These are phyloP conservation scores for Metarhizium anisopliae DNA, from an alignment of 2,329 filamentous ascomycete species.

Conservation along the genomic window DNA sequence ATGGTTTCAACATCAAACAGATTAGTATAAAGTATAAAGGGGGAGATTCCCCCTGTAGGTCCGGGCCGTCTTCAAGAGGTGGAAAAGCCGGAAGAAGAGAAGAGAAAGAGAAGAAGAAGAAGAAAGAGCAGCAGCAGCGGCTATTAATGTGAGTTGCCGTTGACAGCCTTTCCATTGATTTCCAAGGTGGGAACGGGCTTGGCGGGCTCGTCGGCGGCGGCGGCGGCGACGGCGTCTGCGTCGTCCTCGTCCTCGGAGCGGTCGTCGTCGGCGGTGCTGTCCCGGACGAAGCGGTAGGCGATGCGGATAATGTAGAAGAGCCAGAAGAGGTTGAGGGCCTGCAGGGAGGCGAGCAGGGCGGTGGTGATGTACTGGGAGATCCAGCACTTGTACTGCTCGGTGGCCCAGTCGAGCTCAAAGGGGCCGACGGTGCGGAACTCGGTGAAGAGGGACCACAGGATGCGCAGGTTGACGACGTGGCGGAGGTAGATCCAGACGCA, in stretches of 20 bases:
- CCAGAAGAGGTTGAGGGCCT: constrained; percentile 76
- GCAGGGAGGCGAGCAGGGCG: constrained; percentile 54
- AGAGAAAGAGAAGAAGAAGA: background rate
- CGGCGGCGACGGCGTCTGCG: constrained; percentile 37
- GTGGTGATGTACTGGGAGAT: constrained; percentile 61
- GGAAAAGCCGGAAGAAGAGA: background rate
- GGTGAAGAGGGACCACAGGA: constrained; percentile 66
- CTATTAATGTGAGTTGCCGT: constrained; percentile 6
- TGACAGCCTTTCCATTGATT: constrained; percentile 13
- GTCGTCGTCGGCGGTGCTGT: constrained; percentile 57
- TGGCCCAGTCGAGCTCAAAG: constrained; percentile 68
- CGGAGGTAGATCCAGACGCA: constrained; percentile 81
- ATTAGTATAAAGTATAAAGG: background rate
- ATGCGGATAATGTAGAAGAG: constrained; percentile 69
- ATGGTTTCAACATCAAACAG: too few relatives aligned
- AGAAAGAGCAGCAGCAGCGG: too few relatives aligned
- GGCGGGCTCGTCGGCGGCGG: constrained; percentile 21
- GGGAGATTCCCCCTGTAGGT: too few relatives aligned
- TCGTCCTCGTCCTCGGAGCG: constrained; percentile 60
- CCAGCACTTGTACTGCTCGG: constrained; percentile 67
- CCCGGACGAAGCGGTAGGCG: constrained; percentile 59
- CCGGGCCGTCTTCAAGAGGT: too few relatives aligned
- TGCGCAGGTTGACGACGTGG: constrained; percentile 73
- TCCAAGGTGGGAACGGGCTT: constrained; percentile 12
- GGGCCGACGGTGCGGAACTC: constrained; percentile 68